Percentiles rank a stretch among this genome's conserved stretches.
Evolutionary conservation across 805 yeast species (phyloP).

Genomic region (Myxozyma lipomycoides): DNA sequence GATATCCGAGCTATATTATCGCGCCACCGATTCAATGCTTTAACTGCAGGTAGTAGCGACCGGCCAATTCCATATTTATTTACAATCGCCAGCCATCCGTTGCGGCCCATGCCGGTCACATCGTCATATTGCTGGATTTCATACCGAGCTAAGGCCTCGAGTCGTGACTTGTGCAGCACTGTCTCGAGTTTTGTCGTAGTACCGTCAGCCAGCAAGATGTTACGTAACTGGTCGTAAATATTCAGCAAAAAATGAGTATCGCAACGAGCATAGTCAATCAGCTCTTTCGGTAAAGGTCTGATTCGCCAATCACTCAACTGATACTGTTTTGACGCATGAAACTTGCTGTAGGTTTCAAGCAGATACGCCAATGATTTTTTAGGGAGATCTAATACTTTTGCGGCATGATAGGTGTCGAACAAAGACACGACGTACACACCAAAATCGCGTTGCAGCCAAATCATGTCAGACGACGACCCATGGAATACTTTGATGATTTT

Average conservation of each 20-base stretch:
- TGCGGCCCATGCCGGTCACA: slow-evolving; percentile 33
- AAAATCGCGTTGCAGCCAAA: slow-evolving; percentile 93
- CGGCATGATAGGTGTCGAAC: slow-evolving; percentile 91
- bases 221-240: slow-evolving; percentile 71
- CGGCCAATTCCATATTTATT: slow-evolving; percentile 55
- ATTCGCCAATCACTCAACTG: slow-evolving; percentile 96
- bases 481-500: slow-evolving; percentile 80
- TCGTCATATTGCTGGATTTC: slow-evolving; percentile 67
- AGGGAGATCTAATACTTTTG: slow-evolving; percentile 72
- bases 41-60: slow-evolving; percentile 53
- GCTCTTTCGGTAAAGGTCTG: slow-evolving; percentile 72
- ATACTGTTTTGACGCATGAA: slow-evolving; percentile 87
- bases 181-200: slow-evolving; percentile 36
- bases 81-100: slow-evolving; percentile 65
- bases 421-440: slow-evolving; percentile 86
- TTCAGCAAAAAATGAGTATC: slow-evolving; percentile 89
- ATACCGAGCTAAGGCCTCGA: slow-evolving; percentile 74
- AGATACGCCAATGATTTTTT: slow-evolving; percentile 80
- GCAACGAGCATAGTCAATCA: slow-evolving; percentile 84
- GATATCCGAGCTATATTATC: slow-evolving; percentile 65
- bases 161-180: slow-evolving; percentile 70
- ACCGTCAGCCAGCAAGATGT: slow-evolving; percentile 43
- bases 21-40: slow-evolving; percentile 73
- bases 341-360: slow-evolving; percentile 72
- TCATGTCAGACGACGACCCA: slow-evolving; percentile 95